Percentiles rank a stretch among this genome's conserved stretches.
Conservation (phyloP, 2,329 filamentous ascomycete species). For the Botrytis fragariae region DNA sequence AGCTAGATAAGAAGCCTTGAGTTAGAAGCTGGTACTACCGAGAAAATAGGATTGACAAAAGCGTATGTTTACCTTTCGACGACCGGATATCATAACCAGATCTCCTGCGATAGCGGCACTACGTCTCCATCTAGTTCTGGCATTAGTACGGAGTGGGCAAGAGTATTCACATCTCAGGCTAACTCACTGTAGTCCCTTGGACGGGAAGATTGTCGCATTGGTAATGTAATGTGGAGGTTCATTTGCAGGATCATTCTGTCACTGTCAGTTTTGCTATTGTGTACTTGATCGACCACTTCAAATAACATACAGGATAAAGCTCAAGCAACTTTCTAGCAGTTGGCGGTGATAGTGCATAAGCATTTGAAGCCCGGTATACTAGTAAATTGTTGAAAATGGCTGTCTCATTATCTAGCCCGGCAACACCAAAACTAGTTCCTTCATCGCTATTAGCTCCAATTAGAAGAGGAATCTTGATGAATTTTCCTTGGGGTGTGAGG, state of each 20-base stretch:
- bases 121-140: conserved; percentile 41
- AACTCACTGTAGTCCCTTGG: conserved; percentile 39
- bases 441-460: conserved; percentile 52
- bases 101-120: conserved; percentile 47
- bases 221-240: conserved; percentile 46
- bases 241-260: conserved; percentile 44
- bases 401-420: conserved; percentile 42
- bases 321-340: conserved; percentile 46
- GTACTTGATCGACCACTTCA: background rate
- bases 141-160: background rate
- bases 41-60: background rate
- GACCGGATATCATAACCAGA: conserved; percentile 48
- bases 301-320: conserved; percentile 42
- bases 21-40: background rate
- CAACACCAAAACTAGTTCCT: conserved; percentile 45
- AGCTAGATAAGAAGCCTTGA: conserved; percentile 31
- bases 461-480: conserved; percentile 46
- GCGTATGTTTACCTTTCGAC: conserved; percentile 36
- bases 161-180: too few species aligned
- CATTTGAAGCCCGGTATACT: conserved; percentile 41
- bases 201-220: conserved; percentile 35
- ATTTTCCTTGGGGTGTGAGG: conserved; percentile 44
- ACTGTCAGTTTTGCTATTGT: background rate
- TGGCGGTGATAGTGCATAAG: conserved; percentile 47
- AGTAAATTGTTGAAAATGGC: conserved; percentile 45